Evolutionary conservation across 148 eudicot genomes (phyloP).

Genomic region (Silene latifolia): DNA sequence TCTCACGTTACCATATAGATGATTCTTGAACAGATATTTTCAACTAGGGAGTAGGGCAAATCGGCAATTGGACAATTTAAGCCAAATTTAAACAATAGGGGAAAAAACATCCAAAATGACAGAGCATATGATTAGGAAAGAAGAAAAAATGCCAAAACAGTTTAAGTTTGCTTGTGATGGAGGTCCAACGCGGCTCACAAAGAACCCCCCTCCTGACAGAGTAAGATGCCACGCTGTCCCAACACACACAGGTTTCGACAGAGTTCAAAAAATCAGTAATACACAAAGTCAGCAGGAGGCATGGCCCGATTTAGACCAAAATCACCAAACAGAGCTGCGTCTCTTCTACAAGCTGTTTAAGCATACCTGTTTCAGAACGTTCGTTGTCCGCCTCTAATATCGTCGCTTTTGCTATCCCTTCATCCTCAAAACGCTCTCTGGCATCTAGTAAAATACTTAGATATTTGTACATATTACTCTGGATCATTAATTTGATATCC

Average conservation of each 20-base stretch:
- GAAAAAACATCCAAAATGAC: background rate
- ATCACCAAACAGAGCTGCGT: background rate
- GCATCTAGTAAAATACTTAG: conserved; percentile 91
- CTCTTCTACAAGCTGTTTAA: background rate
- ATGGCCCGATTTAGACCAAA: no score
- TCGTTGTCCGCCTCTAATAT: conserved; percentile 26
- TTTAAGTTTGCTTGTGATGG: background rate
- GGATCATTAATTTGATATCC: conserved; percentile 90
- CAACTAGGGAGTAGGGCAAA: background rate
- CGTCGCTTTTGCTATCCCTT: conserved; percentile 40
- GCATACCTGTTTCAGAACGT: conserved; percentile 45
- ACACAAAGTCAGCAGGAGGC: no score
- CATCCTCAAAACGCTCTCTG: conserved; percentile 93
- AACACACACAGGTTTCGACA: no score
- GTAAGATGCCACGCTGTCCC: no score
- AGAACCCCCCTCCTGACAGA: no score
- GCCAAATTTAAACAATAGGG: background rate
- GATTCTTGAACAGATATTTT: no score
- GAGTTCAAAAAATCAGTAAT: no score
- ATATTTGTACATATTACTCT: conserved; percentile 91
- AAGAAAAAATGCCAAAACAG: background rate
- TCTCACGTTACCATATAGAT: no score
- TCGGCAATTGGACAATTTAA: background rate
- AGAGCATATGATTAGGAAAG: background rate
- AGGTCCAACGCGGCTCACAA: background rate